Evolutionary conservation across 2,329 filamentous ascomycete genomes (phyloP), one percentile per base, ranked within the genome.

Genomic region (Microdochium bolleyi): DNA sequence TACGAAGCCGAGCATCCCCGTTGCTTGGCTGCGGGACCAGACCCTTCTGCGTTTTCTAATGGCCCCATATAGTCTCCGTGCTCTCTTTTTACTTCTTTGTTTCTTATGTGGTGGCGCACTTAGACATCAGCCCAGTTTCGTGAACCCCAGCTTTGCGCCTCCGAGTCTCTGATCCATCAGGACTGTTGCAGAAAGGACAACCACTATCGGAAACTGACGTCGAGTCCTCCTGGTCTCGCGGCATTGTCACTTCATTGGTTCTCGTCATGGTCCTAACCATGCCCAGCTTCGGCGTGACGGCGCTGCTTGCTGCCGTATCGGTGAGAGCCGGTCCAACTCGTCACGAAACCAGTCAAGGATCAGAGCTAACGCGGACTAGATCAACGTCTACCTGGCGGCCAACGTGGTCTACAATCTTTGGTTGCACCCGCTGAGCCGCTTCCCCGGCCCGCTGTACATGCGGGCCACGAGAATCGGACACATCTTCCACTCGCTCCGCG

Each of bases 361-460:
- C 27, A 41, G 8, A 22, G 41, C 16, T 46, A 13, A 46, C 22
- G 22, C 3, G 16, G 7, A 46, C 7, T 55, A 62, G 61, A 52
- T 30, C 52, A 37, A 50, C n/a, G 25, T 54, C 14, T 62, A 60
- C 27, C 25, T 60, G 3, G 13, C 61, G 24, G 59, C 55, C 51
- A 52, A 3, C 19, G 41, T 52, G n/a, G 49, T 65, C 34, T 63
- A 65, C 52, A 61, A 63, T 27, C 27, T 67, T 7, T 63, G 61
- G 54, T 54, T 67, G 19, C 61, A 64, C 38, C 65, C 64, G 7
- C 57, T 67, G 10, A 49, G 55, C 2, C 44, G 51, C 22, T 63
- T 56, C 37, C 65, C 65, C 8, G 64, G 64, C 0, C 66, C 64
- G 2, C 49, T 67, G 21, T 24, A 64, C 2, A 63, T 63, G 14